Evolutionary conservation across 2,329 filamentous ascomycete genomes (phyloP).

Genomic region (Aspergillus sp.): DNA sequence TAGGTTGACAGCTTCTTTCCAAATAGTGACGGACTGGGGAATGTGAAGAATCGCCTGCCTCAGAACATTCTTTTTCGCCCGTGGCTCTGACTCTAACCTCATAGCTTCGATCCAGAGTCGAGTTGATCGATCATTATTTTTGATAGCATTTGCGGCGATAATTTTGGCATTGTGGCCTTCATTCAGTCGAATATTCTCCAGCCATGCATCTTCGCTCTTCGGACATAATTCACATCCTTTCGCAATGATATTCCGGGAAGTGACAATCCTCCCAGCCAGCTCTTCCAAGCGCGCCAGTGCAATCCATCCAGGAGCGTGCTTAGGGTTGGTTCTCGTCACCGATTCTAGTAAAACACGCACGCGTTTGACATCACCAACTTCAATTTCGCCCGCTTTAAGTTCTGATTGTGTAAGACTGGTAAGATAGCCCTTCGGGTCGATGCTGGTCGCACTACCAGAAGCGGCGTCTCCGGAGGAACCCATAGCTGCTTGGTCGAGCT

Average conservation of each 20-base stretch:
- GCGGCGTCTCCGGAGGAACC: conserved; percentile 67
- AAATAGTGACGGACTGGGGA: conserved; percentile 91
- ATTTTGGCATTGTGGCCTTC: conserved; percentile 92
- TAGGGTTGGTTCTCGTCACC: conserved; percentile 94
- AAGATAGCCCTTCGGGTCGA: conserved; percentile 94
- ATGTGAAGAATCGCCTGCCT: conserved; percentile 89
- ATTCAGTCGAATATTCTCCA: conserved; percentile 92
- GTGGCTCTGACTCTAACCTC: conserved; percentile 78
- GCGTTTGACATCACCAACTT: conserved; percentile 92
- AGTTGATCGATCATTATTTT: conserved; percentile 85
- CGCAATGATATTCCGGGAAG: conserved; percentile 83
- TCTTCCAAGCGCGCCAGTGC: conserved; percentile 91
- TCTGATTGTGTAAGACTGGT: conserved; percentile 85
- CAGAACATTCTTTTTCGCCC: conserved; percentile 89
- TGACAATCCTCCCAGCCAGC: conserved; percentile 84
- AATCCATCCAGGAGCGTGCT: conserved; percentile 93
- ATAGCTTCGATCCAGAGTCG: conserved; percentile 94
- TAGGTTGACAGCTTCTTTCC: conserved; percentile 95
- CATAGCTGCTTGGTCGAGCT: conserved; percentile 82
- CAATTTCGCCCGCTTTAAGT: conserved; percentile 73
- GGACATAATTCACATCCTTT: conserved; percentile 88
- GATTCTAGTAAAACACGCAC: conserved; percentile 91
- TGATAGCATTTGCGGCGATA: conserved; percentile 89
- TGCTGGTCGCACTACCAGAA: conserved; percentile 79
- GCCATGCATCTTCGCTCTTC: conserved; percentile 91